Base-by-base conservation (phyloP, 768 basidiomycete genomes). In the Phaffia australis region DNA sequence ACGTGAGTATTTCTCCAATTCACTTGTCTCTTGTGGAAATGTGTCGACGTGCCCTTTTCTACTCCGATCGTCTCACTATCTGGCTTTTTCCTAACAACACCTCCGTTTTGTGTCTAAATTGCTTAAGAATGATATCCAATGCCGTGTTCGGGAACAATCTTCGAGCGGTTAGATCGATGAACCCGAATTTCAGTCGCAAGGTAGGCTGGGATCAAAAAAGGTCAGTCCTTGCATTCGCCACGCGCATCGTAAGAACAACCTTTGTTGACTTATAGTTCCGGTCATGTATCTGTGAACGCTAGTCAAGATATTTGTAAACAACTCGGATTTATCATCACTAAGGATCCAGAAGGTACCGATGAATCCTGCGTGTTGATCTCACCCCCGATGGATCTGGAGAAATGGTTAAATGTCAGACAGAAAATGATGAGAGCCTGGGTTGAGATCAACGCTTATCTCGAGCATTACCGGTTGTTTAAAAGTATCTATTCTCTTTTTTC, bases 341-440 rank as follows among this genome's bases (percentile, higher is more conserved):
- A 60, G 23, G 23, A 59, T 42, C 14, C 35, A 15, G 49, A 48
- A 25, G n/a, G 35, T 11, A 42, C 19, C 27, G 54, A 51, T 21
- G 55, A 42, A 11, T 29, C 54, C 19, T 30, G n/a, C 27, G 32
- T 49, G 29, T 5, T 67, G 23, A 25, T 51, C 55, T 55, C 66
- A 27, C 66, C 66, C 3, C 29, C 23, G 4, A 25, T 11, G 27
- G 60, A 67, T 23, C 52, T 27, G 9, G 47, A 29, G 1, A 27
- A 46, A 6, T 35, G 54, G 15, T 14, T 52, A 11, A 27, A 57
- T 23, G 55, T 50, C 50, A 35, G 84, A 5, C 80, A 81, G 27
- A 85, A 81, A 72, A 80, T 90, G 3, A 79, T 90, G 57, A 82
- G 89, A 46, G 86, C 85, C 32, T 90, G 89, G 89, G 80, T 88